A percentile compares a stretch with the other conserved stretches of the same genome.
These are phyloP conservation scores for Sutorius australiensis DNA, from an alignment of 768 basidiomycete species.

Conservation along the genomic window DNA sequence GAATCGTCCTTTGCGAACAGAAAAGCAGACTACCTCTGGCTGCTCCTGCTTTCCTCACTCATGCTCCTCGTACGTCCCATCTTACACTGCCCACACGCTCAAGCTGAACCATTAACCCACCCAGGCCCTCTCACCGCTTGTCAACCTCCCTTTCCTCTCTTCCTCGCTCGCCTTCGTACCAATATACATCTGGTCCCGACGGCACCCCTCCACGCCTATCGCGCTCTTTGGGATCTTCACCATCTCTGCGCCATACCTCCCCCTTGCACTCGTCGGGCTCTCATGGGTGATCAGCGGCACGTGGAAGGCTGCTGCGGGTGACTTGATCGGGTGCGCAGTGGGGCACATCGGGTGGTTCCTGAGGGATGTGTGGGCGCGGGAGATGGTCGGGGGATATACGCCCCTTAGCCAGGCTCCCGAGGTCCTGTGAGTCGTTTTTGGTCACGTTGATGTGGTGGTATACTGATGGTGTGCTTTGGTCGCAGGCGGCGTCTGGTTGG, in stretches of 20 bases:
- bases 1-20: conserved; percentile 92
- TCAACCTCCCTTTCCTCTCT: conserved; percentile 91
- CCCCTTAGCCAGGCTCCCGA: conserved; percentile 71
- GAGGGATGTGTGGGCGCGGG: conserved; percentile 82
- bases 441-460: not conserved
- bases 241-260: conserved; percentile 93
- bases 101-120: not conserved
- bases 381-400: conserved; percentile 75
- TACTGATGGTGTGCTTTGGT: not conserved
- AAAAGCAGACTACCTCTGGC: conserved; percentile 94
- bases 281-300: conserved; percentile 81
- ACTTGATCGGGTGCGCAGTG: conserved; percentile 80
- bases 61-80: conserved; percentile 72
- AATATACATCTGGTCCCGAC: conserved; percentile 94
- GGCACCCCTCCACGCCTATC: conserved; percentile 93
- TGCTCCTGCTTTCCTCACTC: conserved; percentile 75
- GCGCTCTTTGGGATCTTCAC: conserved; percentile 93
- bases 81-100: not conserved
- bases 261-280: conserved; percentile 84
- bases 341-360: conserved; percentile 86
- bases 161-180: conserved; percentile 91
- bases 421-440: conserved; percentile 50
- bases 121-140: conserved; percentile 77
- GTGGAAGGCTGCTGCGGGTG: conserved; percentile 79
- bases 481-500: conserved; percentile 65